Evolutionary conservation across 306 rosid species (phyloP).

Genomic region (Clitoria ternatea): DNA sequence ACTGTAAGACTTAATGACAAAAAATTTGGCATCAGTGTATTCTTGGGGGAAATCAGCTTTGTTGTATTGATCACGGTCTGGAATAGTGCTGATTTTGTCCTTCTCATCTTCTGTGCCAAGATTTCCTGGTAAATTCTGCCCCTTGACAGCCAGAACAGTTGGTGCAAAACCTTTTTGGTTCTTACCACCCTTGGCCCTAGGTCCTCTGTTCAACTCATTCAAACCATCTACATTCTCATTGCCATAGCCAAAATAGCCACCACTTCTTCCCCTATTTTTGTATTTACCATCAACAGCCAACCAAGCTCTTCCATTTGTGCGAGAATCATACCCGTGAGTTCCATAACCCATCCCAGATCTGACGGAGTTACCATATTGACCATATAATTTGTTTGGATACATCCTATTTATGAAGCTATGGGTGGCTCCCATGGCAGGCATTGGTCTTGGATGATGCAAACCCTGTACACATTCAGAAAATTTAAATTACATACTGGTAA

Average conservation of each 20-base stretch:
- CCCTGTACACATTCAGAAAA: no score
- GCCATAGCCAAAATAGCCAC: constrained; percentile 80
- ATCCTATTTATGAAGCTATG: constrained; percentile 67
- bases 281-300: constrained; percentile 76
- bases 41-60: constrained; percentile 64
- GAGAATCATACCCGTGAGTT: constrained; percentile 77
- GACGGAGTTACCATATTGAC: constrained; percentile 66
- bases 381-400: constrained; percentile 72
- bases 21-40: constrained; percentile 65
- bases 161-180: constrained; percentile 69
- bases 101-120: constrained; percentile 52
- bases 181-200: constrained; percentile 81
- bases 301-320: constrained; percentile 76
- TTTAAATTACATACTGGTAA: no score
- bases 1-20: constrained; percentile 86
- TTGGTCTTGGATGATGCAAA: constrained; percentile 84
- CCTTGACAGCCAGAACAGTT: constrained; percentile 55
- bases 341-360: constrained; percentile 88
- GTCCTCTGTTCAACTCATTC: constrained; percentile 88
- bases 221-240: constrained; percentile 87
- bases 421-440: constrained; percentile 65
- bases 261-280: constrained; percentile 76
- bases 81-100: constrained; percentile 41
- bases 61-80: constrained; percentile 72
- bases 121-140: constrained; percentile 51